These are phyloP conservation scores for Coemansia sp. DNA, from an alignment of 192 early-diverging fungal genomes.

Conservation along the genomic window DNA sequence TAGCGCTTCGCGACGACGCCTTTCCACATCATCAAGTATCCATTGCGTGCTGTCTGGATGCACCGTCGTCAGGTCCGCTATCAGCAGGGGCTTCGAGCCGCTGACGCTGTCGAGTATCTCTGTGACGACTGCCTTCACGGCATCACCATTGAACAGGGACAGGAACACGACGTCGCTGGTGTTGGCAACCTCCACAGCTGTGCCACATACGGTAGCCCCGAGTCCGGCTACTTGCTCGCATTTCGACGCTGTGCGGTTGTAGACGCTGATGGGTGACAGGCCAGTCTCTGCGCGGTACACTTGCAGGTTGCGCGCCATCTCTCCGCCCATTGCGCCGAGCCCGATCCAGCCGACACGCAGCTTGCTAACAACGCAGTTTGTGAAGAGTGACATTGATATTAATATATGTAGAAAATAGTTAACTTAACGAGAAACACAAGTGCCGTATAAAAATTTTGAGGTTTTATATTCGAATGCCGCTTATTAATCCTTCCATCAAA, in stretches of 20 bases:
- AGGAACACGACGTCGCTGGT: slow-evolving; percentile 61
- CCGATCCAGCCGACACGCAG: slow-evolving; percentile 60
- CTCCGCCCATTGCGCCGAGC: slow-evolving; percentile 63
- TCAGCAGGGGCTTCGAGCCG: slow-evolving; percentile 22
- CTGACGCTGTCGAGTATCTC: slow-evolving; percentile 23
- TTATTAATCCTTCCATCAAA: background rate
- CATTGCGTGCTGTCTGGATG: slow-evolving; percentile 42
- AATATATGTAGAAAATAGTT: background rate
- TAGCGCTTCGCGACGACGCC: background rate
- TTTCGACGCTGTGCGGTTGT: slow-evolving; percentile 63
- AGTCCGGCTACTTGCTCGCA: slow-evolving; percentile 32
- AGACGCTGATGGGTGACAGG: slow-evolving; percentile 53
- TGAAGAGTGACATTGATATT: background rate
- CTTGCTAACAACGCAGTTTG: background rate
- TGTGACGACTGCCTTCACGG: slow-evolving; percentile 50
- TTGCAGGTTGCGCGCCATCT: slow-evolving; percentile 66
- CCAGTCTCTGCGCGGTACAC: slow-evolving; percentile 32
- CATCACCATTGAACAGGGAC: slow-evolving; percentile 61
- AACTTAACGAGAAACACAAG: background rate
- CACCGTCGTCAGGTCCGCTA: slow-evolving; percentile 65
- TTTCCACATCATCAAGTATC: slow-evolving; percentile 20
- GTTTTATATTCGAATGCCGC: background rate
- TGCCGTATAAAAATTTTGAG: too few species aligned
- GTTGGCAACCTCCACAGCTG: slow-evolving; percentile 40
- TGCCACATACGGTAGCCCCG: slow-evolving; percentile 42